Evolutionary conservation across 257 asterid genomes (phyloP).

Genomic region (Forsythia viridissima): DNA sequence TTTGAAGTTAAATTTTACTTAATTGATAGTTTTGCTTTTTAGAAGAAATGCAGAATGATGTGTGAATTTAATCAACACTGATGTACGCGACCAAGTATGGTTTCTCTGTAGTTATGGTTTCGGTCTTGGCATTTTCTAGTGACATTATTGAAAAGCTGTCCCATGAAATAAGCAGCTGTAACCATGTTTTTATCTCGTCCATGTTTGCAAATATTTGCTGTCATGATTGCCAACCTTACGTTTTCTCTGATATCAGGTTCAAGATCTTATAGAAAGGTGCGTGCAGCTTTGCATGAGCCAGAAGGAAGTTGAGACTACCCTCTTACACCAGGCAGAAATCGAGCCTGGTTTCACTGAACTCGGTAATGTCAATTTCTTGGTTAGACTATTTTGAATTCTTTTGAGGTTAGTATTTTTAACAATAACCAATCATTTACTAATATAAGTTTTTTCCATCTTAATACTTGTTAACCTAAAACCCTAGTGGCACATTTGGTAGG

Average conservation of each 20-base stretch:
- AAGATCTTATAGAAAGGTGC: conserved; percentile 54
- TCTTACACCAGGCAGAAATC: conserved; percentile 46
- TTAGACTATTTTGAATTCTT: not conserved
- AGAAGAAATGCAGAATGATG: not conserved
- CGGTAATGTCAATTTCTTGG: conserved; percentile 28
- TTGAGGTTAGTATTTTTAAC: not conserved
- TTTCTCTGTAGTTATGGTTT: not conserved
- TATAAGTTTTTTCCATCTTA: not conserved
- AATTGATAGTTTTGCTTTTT: not conserved
- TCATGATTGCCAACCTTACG: not conserved
- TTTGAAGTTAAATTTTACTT: not conserved
- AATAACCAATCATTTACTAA: not conserved
- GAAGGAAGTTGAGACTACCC: conserved; percentile 46
- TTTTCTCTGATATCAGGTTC: conserved; percentile 35
- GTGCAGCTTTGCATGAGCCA: conserved; percentile 57
- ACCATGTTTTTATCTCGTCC: not conserved
- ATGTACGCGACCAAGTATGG: not conserved
- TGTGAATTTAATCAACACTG: not conserved
- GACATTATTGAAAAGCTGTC: not conserved
- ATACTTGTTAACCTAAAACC: not conserved
- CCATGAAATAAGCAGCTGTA: not conserved
- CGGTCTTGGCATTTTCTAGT: not conserved
- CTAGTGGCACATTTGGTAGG: not conserved
- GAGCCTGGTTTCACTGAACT: conserved; percentile 56
- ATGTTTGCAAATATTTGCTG: not conserved